Base-by-base conservation (phyloP, 345 rosid species). In the Salix suchowensis region DNA sequence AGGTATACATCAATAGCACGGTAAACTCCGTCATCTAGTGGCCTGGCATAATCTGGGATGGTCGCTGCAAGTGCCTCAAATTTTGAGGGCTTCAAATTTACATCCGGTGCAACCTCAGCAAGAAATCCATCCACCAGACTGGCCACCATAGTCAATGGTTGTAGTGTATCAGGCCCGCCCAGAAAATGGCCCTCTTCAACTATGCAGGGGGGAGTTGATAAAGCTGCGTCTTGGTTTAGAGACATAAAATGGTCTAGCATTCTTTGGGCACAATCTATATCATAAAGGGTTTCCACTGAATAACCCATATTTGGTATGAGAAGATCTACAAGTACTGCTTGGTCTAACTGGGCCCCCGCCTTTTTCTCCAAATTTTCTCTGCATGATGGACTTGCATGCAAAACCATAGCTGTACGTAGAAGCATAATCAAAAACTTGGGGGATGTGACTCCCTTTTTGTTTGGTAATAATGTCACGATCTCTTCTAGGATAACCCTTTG, bases 91-190 rank as follows among this genome's bases (percentile, higher is more conserved):
- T 90, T 95, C 81, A 95, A 82, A 86, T 95, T 95, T 48, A 85
- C 94, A 83, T 95, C 98, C 5, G 94, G 89, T 7, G 97, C 98
- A 42, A 95, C 95, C 82, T 95, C 98, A 16, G 96, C 92, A 67
- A 95, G 92, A 85, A 88, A 95, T 15, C 89, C 88, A 71, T 95
- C 97, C 70, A 91, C 83, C 68, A 95, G 84, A 76, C 82, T 87
- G 48, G 97, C 94, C 23, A 95, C 97, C 87, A 84, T 81, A 52
- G 87, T 88, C 76, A 89, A 79, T 7, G 94, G 88, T 23, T 84
- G 89, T 52, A 87, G 81, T 13, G 90, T 75, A 72, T 87, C 88
- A 62, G 88, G 77, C n/a, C 86, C 87, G 60, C 81, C 88, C 70
- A 76, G 70, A 54, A 88, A 14, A 67, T 84, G 89, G 40, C 79